Evolutionary conservation across 208 protist genomes (phyloP), one percentile per base, ranked within the genome.

Genomic region (Angomonas desouzai): DNA sequence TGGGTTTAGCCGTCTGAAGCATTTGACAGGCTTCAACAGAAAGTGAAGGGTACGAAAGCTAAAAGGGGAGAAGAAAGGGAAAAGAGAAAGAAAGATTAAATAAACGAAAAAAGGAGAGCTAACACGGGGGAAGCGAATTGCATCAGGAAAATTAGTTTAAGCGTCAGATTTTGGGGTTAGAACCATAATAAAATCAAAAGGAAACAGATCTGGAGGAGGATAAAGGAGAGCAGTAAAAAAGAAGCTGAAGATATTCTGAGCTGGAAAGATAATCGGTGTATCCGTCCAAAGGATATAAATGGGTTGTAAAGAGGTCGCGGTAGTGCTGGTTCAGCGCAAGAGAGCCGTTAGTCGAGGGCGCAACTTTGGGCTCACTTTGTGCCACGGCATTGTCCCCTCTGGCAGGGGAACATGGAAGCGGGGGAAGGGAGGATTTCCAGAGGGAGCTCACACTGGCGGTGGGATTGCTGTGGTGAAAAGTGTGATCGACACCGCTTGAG

Each of bases 1-100:
- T 66, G 16, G 68, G 70, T 63, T 91, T 90, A 13, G 81, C 81
- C 3, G 87, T 93, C 4, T 73, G 68, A 51, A 93, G 81, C 76
- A 84, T 83, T n/a, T n/a, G n/a, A n/a, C n/a, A n/a, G n/a, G n/a
- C n/a, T n/a, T n/a, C n/a, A n/a, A n/a, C n/a, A 51, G 18, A 23
- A 23, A 27, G 45, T 51, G 45, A 23, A 23, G 45, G 45, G 45
- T 3, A 23, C 6, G 18, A 20, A 62, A 30, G 11, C 28, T 59
- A 59, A 30, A 27, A 40, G 32, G 18, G n/a, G 30, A 28, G n/a
- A 62, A 13, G n/a, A 62, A 62, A 23, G 9, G 34, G n/a, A 62
- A 9, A 57, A 32, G 30, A 30, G n/a, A n/a, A n/a, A n/a, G n/a
- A n/a, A n/a, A n/a, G n/a, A n/a, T n/a, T n/a, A n/a, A n/a, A n/a